These are phyloP conservation scores for Craterostigma plantagineum DNA, from an alignment of 257 asterid species.

Conservation along the genomic window DNA sequence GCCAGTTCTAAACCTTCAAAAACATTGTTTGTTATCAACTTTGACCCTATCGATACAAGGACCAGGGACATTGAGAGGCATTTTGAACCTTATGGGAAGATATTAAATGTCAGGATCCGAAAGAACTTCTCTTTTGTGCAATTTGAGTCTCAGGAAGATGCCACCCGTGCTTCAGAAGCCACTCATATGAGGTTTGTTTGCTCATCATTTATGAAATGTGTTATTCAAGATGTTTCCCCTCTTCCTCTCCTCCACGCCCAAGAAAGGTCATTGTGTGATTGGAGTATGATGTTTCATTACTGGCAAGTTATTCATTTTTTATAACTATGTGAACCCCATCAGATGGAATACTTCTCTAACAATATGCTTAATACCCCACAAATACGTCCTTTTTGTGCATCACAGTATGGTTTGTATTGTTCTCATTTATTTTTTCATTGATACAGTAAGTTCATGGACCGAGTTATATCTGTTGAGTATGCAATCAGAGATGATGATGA, in stretches of 20 bases:
- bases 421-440: background rate
- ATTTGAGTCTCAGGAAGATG: conserved; percentile 67
- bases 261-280: too few species aligned
- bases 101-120: conserved; percentile 67
- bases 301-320: too few species aligned
- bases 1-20: conserved; percentile 58
- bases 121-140: conserved; percentile 83
- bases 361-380: too few species aligned
- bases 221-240: background rate
- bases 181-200: conserved; percentile 48
- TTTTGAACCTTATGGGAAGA: conserved; percentile 62
- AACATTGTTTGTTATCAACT: conserved; percentile 75
- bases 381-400: too few species aligned
- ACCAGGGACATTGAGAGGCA: conserved; percentile 70
- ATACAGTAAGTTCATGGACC: conserved; percentile 76
- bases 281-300: too few species aligned
- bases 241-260: background rate
- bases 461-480: conserved; percentile 74
- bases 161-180: conserved; percentile 63
- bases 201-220: background rate
- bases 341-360: background rate
- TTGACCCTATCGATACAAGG: conserved; percentile 68
- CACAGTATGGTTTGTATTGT: too few species aligned
- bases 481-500: conserved; percentile 72
- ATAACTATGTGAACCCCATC: too few species aligned